Evolutionary conservation across 2,329 filamentous ascomycete species (phyloP), one percentile per base, ranked within the genome.

Genomic region (Xylariomycetidae sp.): DNA sequence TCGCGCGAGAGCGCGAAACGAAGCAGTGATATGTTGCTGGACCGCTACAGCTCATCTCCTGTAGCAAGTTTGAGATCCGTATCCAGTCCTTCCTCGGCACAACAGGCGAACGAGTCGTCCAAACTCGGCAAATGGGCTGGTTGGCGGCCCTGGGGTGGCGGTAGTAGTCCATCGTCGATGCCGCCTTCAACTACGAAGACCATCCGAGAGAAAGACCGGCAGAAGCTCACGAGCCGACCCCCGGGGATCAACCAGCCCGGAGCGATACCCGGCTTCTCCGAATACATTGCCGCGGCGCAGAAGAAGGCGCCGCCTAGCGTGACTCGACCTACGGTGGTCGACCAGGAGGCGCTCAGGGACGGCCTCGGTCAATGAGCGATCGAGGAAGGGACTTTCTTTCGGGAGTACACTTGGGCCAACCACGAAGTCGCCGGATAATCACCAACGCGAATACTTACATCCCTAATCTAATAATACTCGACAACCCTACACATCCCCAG

Each of bases 221-320:
- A 39, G 15, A 50, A 45, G 27, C 23, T 29, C 8, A n/a, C 62
- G 20, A 65, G 64, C 27, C 69, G 85, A 27, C 61, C 74, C 4
- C 75, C 84, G 2, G 86, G 86, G 0, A 87, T 92, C 53, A 92
- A 92, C 50, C 86, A 90, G 53, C 71, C 76, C 2, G 86, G 86
- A 0, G 70, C 77, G 0, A 82, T 92, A 27, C 77, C 83, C 1
- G 85, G 86, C 0, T 83, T 90, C 44, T 69, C 77, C 16, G 67
- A 74, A 35, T 77, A 72, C 45, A 67, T 69, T 58, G 62, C 66
- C 3, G 59, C 66, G 1, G 64, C 60, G 51, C 74, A 61, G 58
- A 74, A 58, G 51, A 74, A 61, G 57, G 67, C 57, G 22, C 63
- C 74, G 2, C 72, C 76, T 3, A 67, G 70, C 22, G 72, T 71